Conservation (phyloP, 257 asterid species). For the Vinca minor region DNA sequence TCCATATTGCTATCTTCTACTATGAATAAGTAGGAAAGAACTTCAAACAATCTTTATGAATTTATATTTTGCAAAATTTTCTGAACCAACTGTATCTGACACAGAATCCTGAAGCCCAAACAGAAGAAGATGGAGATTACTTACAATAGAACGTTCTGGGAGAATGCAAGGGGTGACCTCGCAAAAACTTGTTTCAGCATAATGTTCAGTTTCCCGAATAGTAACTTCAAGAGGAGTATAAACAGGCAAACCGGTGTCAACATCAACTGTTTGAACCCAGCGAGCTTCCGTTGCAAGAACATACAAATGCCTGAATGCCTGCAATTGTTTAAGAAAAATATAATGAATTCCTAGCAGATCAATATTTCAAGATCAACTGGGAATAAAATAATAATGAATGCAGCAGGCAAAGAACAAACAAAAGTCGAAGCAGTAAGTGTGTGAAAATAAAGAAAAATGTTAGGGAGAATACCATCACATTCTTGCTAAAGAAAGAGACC, state of each 20-base stretch:
- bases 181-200: conserved; percentile 82
- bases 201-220: conserved; percentile 63
- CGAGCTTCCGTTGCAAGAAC: conserved; percentile 99
- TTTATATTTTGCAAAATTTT: background rate
- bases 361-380: background rate
- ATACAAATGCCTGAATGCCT: conserved; percentile 98
- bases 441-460: background rate
- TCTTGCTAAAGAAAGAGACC: background rate
- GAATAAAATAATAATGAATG: background rate
- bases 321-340: conserved; percentile 9
- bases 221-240: conserved; percentile 93
- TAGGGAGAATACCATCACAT: background rate
- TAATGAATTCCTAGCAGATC: background rate
- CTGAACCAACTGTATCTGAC: background rate
- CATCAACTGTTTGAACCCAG: conserved; percentile 95
- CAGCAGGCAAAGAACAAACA: background rate
- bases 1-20: background rate
- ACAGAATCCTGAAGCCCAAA: background rate
- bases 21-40: background rate
- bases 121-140: conserved; percentile 20
- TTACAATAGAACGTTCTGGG: conserved; percentile 90
- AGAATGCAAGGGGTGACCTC: conserved; percentile 96
- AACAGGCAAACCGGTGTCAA: conserved; percentile 87
- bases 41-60: background rate
- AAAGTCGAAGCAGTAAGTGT: background rate